These are phyloP conservation scores for Brasilioporus rufonigricans DNA, from an alignment of 768 basidiomycete genomes.

Conservation along the genomic window DNA sequence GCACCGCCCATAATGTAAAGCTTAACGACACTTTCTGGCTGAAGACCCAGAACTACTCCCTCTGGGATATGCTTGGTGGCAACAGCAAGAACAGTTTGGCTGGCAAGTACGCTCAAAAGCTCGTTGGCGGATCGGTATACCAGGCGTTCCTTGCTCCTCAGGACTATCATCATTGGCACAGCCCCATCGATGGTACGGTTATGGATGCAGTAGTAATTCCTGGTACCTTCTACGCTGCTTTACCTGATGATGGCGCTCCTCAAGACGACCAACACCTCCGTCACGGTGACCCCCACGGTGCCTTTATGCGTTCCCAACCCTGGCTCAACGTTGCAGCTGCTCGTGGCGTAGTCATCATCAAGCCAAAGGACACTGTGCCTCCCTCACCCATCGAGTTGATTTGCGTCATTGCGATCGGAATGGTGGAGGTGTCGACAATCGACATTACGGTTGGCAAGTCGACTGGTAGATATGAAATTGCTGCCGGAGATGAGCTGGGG, in stretches of 20 bases:
- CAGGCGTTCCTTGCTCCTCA: conserved; percentile 55
- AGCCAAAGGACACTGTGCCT: conserved; percentile 32
- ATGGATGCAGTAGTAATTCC: conserved; percentile 19
- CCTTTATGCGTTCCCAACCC: conserved; percentile 32
- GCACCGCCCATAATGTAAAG: conserved; percentile 35
- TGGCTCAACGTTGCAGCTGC: conserved; percentile 47
- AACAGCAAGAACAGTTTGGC: background rate
- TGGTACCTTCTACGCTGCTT: conserved; percentile 16
- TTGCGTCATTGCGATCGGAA: conserved; percentile 56
- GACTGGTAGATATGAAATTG: background rate
- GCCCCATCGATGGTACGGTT: conserved; percentile 40
- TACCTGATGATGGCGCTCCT: conserved; percentile 10
- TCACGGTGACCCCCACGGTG: conserved; percentile 15
- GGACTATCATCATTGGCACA: conserved; percentile 62
- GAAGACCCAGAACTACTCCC: conserved; percentile 58
- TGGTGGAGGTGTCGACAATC: conserved; percentile 63
- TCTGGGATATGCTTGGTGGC: conserved; percentile 47
- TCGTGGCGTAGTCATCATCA: conserved; percentile 53
- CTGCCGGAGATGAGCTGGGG: background rate
- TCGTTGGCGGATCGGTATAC: conserved; percentile 42
- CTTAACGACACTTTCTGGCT: conserved; percentile 53
- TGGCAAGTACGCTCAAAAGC: background rate
- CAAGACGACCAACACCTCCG: background rate
- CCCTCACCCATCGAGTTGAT: conserved; percentile 49
- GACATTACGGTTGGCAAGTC: conserved; percentile 24